phyloP scores from a whole-genome alignment of 1,284 basidiomycete genomes.

The Austroboletus niveus region DNA sequence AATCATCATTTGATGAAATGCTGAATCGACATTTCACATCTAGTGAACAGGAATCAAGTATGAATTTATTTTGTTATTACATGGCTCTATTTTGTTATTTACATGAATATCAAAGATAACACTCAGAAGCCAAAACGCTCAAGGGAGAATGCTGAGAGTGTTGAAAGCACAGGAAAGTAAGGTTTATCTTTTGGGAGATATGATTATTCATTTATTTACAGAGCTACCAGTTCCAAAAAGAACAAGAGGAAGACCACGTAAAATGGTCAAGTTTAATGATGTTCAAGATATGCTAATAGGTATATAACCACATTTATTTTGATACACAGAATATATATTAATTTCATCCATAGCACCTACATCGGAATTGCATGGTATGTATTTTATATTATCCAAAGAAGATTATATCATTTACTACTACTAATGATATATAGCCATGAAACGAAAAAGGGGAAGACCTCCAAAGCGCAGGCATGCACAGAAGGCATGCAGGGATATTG shows the following conservation, averaged over 20 bases:
- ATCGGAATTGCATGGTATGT: neutral
- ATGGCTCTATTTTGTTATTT: neutral
- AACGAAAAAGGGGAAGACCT: neutral
- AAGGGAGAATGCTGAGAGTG: neutral
- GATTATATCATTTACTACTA: too few relatives aligned
- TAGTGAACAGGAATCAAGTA: neutral
- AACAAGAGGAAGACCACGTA: neutral
- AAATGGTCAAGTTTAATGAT: neutral
- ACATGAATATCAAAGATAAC: neutral
- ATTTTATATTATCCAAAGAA: neutral
- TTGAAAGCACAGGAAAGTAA: neutral
- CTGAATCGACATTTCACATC: neutral
- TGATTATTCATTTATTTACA: neutral
- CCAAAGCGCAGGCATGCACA: neutral
- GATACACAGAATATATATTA: too few relatives aligned
- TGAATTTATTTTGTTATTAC: neutral
- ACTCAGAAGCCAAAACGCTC: neutral
- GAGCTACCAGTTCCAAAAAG: neutral
- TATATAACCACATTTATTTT: too few relatives aligned
- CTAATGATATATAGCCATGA: neutral
- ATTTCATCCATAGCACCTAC: too few relatives aligned
- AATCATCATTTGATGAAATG: neutral
- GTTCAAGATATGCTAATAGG: neutral
- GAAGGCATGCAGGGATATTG: neutral
- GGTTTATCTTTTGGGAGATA: neutral